Conservation (phyloP, 23 red algal species). For the Pyropia haitanensis region DNA sequence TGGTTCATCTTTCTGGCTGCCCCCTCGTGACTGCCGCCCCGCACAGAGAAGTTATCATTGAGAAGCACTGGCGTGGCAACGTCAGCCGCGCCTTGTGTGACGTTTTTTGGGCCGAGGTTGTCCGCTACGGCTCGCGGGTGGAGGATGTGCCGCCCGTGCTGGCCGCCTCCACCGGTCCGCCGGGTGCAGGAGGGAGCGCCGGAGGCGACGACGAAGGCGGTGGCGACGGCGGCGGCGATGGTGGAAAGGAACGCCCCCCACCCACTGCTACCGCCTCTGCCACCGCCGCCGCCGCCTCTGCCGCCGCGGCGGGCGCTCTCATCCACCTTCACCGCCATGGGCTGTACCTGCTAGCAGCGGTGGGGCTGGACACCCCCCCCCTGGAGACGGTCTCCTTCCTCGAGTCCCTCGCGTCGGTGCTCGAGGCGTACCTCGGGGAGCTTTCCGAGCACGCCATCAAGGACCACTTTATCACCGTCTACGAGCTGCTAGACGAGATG, state of each 20-base stretch:
- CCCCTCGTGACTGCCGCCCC: background rate
- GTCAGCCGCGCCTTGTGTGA: slow-evolving; percentile 28
- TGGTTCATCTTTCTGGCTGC: too few relatives aligned
- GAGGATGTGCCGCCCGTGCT: slow-evolving; percentile 44
- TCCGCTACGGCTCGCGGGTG: slow-evolving; percentile 8
- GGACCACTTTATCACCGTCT: slow-evolving; percentile 92
- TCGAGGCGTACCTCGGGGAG: slow-evolving; percentile 84
- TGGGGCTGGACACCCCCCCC: slow-evolving; percentile 34
- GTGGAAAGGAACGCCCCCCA: too few relatives aligned
- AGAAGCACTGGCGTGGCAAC: slow-evolving; percentile 78
- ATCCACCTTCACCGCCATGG: slow-evolving; percentile 59
- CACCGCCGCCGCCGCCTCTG: background rate
- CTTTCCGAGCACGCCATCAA: slow-evolving; percentile 86
- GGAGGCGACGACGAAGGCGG: too few relatives aligned
- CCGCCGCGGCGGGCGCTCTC: slow-evolving; percentile 33
- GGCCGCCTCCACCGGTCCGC: background rate
- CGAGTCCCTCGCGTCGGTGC: slow-evolving; percentile 27
- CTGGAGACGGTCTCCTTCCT: slow-evolving; percentile 61
- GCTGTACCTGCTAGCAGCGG: slow-evolving; percentile 56
- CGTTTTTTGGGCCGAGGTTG: slow-evolving; percentile 39
- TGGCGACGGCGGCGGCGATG: background rate
- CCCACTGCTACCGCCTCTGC: background rate
- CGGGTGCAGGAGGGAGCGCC: background rate
- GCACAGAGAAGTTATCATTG: slow-evolving; percentile 72
- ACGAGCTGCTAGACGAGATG: slow-evolving; percentile 93